phyloP scores from a whole-genome alignment of 257 asterid genomes.

The Ligustrum vulgare region DNA sequence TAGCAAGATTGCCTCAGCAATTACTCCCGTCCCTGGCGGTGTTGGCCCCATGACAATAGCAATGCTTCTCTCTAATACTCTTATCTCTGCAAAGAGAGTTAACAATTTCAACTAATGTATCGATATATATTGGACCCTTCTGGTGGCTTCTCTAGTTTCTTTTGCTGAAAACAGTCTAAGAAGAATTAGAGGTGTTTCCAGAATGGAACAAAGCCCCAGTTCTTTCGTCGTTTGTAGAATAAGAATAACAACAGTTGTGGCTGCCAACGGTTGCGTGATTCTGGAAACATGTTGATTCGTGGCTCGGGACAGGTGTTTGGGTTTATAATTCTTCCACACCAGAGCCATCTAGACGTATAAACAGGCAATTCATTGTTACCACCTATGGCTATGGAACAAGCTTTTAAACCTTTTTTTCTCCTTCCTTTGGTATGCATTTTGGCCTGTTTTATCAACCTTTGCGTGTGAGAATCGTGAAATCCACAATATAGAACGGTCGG shows the following conservation, averaged over 20 bases:
- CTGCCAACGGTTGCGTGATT: not conserved
- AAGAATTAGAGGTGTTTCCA: not conserved
- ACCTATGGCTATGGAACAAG: not conserved
- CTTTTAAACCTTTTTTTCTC: too few species aligned
- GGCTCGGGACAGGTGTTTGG: not conserved
- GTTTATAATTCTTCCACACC: not conserved
- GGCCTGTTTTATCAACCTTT: too few species aligned
- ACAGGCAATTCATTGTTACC: not conserved
- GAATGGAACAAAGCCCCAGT: not conserved
- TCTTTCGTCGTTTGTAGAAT: too few species aligned
- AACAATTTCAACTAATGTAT: conserved; percentile 34
- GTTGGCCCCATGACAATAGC: conserved; percentile 99
- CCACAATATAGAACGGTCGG: too few species aligned
- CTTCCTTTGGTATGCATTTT: too few species aligned
- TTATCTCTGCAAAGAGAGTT: conserved; percentile 75
- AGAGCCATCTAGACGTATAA: not conserved
- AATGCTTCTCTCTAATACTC: conserved; percentile 91
- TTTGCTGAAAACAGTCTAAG: not conserved
- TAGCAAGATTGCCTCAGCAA: conserved; percentile 82
- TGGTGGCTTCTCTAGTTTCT: not conserved
- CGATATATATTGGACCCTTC: not conserved
- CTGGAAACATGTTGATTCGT: not conserved
- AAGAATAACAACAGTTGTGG: too few species aligned
- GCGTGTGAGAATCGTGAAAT: not conserved
- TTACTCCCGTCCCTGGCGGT: conserved; percentile 97